Evolutionary conservation across 148 eudicot genomes (phyloP), one percentile per base, ranked within the genome.

Genomic region (Fagopyrum tataricum): DNA sequence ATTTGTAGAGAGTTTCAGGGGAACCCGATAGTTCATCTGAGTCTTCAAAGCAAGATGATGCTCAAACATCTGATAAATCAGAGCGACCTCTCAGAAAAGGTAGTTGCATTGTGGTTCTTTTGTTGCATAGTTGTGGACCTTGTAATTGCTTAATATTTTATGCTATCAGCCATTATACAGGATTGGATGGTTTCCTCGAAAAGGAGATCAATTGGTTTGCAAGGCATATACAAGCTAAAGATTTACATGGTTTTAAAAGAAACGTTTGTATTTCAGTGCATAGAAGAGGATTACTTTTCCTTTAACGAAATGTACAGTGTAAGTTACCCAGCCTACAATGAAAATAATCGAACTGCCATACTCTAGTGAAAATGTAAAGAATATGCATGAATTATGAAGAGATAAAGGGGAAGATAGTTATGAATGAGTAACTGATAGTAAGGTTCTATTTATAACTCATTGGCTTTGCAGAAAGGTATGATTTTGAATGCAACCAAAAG

Each of bases 1-100:
- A 7, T 43, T 39, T 62, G 79, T 89, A 91, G 97, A 74, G 85
- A 56, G 83, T 94, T 71, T 82, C 91, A 61, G 97, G 89, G 78
- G 96, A 87, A 71, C 71, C 80, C 72, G 96, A 89, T 68, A 88
- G 87, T 84, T 79, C 96, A 12, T 84, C 96, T 11, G 89, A 89
- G 78, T 75, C 93, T 44, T 75, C 86, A 15, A 81, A 93, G 81
- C 43, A 82, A 31, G 91, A 86, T 75, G 78, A 73, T 72, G 78
- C 9, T 73, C 92, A 81, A 70, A 21, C 86, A 42, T 77, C 89
- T 59, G 91, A 88, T 70, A 81, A 79, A 41, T 71, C 84, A 21
- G 73, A 79, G 18, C 82, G 82, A 51, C 87, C 84, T 62, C 21
- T 94, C 76, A 87, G 82, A 84, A 91, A 83, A 89, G 98, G 98